phyloP scores from a whole-genome alignment of 169 alveolate species.

The Eimeria praecox region DNA sequence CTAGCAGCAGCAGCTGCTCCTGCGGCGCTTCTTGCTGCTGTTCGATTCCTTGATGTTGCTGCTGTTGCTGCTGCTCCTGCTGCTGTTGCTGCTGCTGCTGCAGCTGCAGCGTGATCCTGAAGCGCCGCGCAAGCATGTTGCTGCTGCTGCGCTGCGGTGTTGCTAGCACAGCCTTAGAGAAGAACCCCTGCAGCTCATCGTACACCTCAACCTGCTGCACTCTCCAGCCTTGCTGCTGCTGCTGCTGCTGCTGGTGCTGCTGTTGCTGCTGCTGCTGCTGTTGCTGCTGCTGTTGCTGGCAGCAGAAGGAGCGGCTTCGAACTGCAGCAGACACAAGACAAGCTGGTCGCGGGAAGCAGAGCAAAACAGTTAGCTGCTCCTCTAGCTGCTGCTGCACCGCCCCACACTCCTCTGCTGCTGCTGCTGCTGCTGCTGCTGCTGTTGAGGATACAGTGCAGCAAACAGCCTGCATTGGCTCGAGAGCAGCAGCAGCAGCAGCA shows the following conservation, averaged over 20 bases:
- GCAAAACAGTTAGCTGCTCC: conserved; percentile 2
- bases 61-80: conserved; percentile 38
- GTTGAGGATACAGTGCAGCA: neutral
- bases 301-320: neutral
- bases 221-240: conserved; percentile 48
- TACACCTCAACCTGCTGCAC: conserved; percentile 56
- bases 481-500: conserved; percentile 71
- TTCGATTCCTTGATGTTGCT: neutral
- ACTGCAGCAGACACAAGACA: conserved; percentile 51
- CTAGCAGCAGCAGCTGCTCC: conserved; percentile 53
- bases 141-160: neutral
- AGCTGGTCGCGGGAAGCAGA: conserved; percentile 43
- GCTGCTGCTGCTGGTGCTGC: conserved; percentile 56
- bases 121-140: conserved; percentile 42
- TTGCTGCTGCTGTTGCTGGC: neutral
- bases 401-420: neutral
- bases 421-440: conserved; percentile 35
- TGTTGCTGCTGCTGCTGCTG: conserved; percentile 60
- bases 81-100: conserved; percentile 8
- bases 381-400: neutral
- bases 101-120: conserved; percentile 53
- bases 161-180: neutral
- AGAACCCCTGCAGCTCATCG: conserved; percentile 35
- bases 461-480: conserved; percentile 46
- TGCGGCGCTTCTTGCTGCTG: neutral